Evolutionary conservation across 1,139 yeast genomes (phyloP), one percentile per base, ranked within the genome.

Genomic region (Trichomonascaceae sp.): DNA sequence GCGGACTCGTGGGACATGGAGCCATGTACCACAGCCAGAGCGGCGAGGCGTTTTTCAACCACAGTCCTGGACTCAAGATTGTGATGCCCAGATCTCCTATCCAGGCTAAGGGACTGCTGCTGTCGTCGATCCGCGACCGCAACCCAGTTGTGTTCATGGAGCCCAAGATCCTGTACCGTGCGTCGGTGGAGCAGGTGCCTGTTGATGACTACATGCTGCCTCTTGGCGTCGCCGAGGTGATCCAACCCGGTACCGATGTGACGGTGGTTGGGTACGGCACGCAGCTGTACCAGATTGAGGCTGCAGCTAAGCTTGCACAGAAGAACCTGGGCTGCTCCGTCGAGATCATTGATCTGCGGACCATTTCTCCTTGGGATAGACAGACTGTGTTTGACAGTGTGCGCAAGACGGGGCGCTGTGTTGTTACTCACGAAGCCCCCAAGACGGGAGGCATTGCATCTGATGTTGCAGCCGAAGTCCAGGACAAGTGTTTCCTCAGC

Each of bases 131-230:
- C 33, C 43, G 61, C 15, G 46, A 47, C 32, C 44, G 37, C 16
- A 54, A 56, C 38, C 61, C 61, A 4, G 56, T 52, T 16, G 43
- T 56, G n/a, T 56, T 56, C 41, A 48, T 56, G 57, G 60, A 56
- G 40, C 60, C 60, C 26, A 56, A 56, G 43, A 51, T 52, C 9
- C 47, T 56, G 20, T 56, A 56, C 38, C 44, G 61, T 4, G 54
- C 58, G 3, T 45, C 54, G 28, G 50, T 48, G 14, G 61, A 56
- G 38, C 52, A 52, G 35, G 61, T 56, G 4, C 60, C 60, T 14
- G 31, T 44, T 16, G 56, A 40, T 9, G 61, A 56, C 38, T 56
- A 50, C 37, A 49, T 37, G 34, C 41, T 56, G 27, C 60, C 60
- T 3, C 39, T 56, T 11, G 56, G 51, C 35, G 46, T 51, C 37